Evolutionary conservation across 78 protist species (phyloP), one percentile per base, ranked within the genome.

Genomic region (Emiliania huxleyi): DNA sequence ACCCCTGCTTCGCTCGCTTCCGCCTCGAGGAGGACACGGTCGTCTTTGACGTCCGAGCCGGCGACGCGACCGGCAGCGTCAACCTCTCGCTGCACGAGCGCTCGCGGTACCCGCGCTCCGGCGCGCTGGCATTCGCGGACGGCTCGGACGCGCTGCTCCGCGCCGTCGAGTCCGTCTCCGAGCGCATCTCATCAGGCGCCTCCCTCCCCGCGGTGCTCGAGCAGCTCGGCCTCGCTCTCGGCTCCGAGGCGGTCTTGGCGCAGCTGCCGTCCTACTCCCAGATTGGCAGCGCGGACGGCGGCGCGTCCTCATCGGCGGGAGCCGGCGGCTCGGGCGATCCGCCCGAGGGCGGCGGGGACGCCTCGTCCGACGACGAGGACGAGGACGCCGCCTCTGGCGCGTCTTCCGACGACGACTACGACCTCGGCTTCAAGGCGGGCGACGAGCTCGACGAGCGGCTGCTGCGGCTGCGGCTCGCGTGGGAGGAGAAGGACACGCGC

Each of bases 11-110:
- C 81, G 8, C 18, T 40, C 2, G 8, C 19, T 71, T 71, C 42
- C 35, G 81, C 5, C 81, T 71, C 42, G 81, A 71, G n/a, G 81
- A 71, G 42, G 81, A 71, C 81, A 71, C 81, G 37, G 81, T 71
- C 29, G 8, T 22, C 81, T 71, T 71, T 22, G 4, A 35, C 12
- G 81, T 71, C 42, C 43, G 23, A 2, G 1, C 19, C 81, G 42
- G 44, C 11, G 1, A 2, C 3, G 81, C 42, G 43, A 6, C n/a
- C 42, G 81, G 81, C 81, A 12, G 0, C 33, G 44, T 71, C n/a
- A 71, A 40, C 81, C 18, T 71, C 42, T 71, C 81, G 5, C 81
- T 71, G 29, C 4, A 19, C 43, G 81, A 71, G 42, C 35, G 43
- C 23, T 71, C 81, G 11, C 23, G 29, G 40, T 71, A 71, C 42